A percentile compares a stretch with the other conserved stretches of the same genome.
Evolutionary conservation across 2,329 filamentous ascomycete species (phyloP).

Genomic region (Neofusicoccum kwambonambiense): DNA sequence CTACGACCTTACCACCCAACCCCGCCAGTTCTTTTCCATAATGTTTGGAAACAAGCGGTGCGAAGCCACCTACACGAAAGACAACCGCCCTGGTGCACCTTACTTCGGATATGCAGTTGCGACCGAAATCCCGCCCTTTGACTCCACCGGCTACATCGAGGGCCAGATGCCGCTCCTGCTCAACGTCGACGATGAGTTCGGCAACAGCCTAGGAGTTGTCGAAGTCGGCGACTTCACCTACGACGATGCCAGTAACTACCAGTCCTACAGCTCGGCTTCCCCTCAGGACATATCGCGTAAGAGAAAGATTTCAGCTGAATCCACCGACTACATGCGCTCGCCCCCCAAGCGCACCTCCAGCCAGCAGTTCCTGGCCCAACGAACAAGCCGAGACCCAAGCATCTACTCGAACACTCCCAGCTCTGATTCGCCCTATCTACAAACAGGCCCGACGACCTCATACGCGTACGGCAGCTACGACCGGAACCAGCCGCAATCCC

Average conservation of each 20-base stretch:
- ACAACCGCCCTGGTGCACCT: slow-evolving; percentile 54
- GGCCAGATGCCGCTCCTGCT: slow-evolving; percentile 60
- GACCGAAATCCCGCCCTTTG: slow-evolving; percentile 67
- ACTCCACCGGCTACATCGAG: slow-evolving; percentile 55
- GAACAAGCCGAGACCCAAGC: slow-evolving; percentile 14
- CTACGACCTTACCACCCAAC: slow-evolving; percentile 67
- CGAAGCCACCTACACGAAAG: slow-evolving; percentile 63
- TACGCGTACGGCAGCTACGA: slow-evolving; percentile 43
- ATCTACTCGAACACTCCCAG: slow-evolving; percentile 32
- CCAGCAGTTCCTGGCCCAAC: slow-evolving; percentile 39
- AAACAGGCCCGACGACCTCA: slow-evolving; percentile 34
- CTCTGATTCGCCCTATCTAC: slow-evolving; percentile 38
- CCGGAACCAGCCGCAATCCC: slow-evolving; percentile 29
- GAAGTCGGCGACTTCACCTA: slow-evolving; percentile 65
- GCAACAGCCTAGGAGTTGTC: slow-evolving; percentile 49
- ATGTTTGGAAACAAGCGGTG: slow-evolving; percentile 78
- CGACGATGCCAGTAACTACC: slow-evolving; percentile 41
- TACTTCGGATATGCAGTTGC: slow-evolving; percentile 69
- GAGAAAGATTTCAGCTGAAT: slow-evolving; percentile 55
- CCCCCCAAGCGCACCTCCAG: slow-evolving; percentile 49
- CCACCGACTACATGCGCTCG: slow-evolving; percentile 47
- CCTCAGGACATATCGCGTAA: slow-evolving; percentile 48
- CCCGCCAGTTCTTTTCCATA: slow-evolving; percentile 57
- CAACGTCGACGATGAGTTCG: slow-evolving; percentile 58
- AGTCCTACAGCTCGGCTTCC: slow-evolving; percentile 31